Conservation (phyloP, 1,139 yeast genomes). For the Candida glucosophila region DNA sequence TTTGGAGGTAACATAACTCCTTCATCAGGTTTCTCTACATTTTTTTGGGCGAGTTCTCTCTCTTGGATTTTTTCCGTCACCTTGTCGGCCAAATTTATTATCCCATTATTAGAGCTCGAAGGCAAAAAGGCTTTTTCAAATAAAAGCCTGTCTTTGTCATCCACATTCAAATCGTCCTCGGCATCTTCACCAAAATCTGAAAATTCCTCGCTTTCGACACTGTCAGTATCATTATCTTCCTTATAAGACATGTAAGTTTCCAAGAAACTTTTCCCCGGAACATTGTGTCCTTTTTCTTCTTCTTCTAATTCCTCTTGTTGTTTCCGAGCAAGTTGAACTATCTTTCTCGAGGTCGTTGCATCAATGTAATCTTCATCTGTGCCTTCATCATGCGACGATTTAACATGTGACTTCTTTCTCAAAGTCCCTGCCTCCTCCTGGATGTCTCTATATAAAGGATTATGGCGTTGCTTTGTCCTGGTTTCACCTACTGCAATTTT, state of each 20-base stretch:
- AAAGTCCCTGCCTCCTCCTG: conserved; percentile 66
- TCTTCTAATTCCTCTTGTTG: conserved; percentile 82
- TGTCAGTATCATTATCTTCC: too few species aligned
- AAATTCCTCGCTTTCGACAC: too few species aligned
- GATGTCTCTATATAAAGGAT: conserved; percentile 71
- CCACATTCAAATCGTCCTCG: conserved; percentile 36
- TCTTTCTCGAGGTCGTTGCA: conserved; percentile 75
- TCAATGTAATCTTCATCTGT: conserved; percentile 63
- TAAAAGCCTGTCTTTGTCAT: conserved; percentile 62
- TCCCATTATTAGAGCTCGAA: conserved; percentile 21
- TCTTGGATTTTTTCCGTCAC: conserved; percentile 83
- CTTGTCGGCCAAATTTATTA: conserved; percentile 78
- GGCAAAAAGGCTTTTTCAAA: conserved; percentile 63
- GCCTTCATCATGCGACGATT: conserved; percentile 26
- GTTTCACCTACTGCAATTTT: conserved; percentile 44
- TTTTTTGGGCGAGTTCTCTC: conserved; percentile 42
- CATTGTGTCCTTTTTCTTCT: conserved; percentile 38
- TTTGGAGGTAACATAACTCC: conserved; percentile 86
- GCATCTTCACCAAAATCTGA: conserved; percentile 7
- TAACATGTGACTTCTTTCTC: conserved; percentile 20
- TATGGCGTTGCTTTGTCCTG: conserved; percentile 53
- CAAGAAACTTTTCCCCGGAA: too few species aligned
- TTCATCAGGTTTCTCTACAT: conserved; percentile 17
- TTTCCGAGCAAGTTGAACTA: conserved; percentile 78
- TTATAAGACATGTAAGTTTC: too few species aligned